A percentile compares a stretch with the other conserved stretches of the same genome.
Conservation (phyloP, 2,329 filamentous ascomycete species). For the Colletotrichum eremochloae region DNA sequence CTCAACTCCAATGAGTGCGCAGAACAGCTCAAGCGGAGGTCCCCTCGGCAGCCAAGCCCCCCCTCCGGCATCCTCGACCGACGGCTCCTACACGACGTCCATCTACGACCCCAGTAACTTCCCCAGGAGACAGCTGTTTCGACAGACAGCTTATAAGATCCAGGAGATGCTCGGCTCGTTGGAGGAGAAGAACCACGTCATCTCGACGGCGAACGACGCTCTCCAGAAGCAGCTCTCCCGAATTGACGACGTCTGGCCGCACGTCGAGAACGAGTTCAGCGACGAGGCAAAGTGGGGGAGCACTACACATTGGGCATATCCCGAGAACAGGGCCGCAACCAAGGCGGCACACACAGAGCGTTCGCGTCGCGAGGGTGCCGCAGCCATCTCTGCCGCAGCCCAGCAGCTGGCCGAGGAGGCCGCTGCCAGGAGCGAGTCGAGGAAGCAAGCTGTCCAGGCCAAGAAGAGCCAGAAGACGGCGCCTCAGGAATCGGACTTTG, state of each 20-base stretch:
- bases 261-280: conserved; percentile 90
- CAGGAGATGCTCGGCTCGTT: conserved; percentile 89
- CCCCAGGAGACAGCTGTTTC: conserved; percentile 79
- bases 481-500: conserved; percentile 82
- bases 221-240: conserved; percentile 87
- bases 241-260: conserved; percentile 87
- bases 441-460: conserved; percentile 84
- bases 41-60: conserved; percentile 52
- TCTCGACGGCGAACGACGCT: conserved; percentile 91
- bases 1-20: conserved; percentile 64
- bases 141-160: conserved; percentile 82
- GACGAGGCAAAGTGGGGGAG: conserved; percentile 96
- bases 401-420: conserved; percentile 86
- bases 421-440: conserved; percentile 84
- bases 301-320: conserved; percentile 94
- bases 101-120: conserved; percentile 71
- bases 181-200: conserved; percentile 98
- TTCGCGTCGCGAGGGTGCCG: conserved; percentile 82
- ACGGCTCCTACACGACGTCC: conserved; percentile 57
- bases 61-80: conserved; percentile 56
- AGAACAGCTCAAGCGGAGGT: conserved; percentile 61
- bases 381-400: conserved; percentile 81
- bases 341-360: conserved; percentile 78
- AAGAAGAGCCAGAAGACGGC: conserved; percentile 79
- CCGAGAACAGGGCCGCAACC: conserved; percentile 77